Base-by-base conservation (phyloP, 1,284 basidiomycete genomes). In the Cutaneotrichosporon sp. region DNA sequence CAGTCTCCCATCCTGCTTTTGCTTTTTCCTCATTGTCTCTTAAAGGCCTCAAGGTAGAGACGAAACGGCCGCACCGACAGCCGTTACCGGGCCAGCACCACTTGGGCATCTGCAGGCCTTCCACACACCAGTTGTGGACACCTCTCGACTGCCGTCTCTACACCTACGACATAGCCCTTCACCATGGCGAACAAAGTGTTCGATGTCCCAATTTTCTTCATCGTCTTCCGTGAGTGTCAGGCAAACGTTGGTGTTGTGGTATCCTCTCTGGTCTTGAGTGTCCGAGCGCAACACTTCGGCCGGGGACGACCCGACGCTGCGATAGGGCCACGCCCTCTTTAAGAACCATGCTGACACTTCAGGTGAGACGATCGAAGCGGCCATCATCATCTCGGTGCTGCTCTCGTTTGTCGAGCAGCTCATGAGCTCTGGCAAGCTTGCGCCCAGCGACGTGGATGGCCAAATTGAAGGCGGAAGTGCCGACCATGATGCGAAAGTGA, bases 331-430 rank as follows among this genome's bases (percentile, higher is more conserved):
- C 10, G 26, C 26, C 26, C 26, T 10, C 26, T 10, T 5, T 30
- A 30, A 30, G 22, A 14, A 12, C 33, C 22, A 14, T 21, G 20
- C 52, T 54, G 13, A 54, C 42, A 4, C 7, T 8, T 18, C 53
- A 70, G 69, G 71, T 55, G 74, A 76, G 68, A 76, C 67, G 52
- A 68, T 76, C 47, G 74, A 76, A 61, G 74, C 74, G 1, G 68
- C 67, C 30, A 74, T 76, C 62, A 76, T 76, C 60, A 64, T 76
- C 55, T 74, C 70, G 42, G 74, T 77, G 17, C 67, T 77, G 48
- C 69, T 77, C 51, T 75, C 74, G 38, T 77, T 77, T 52, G 74
- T 75, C 39, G 74, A 77, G 59, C 75, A 77, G 67, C 62, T 77
- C 35, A 76, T 76, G 74, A 56, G 52, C 34, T 67, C 68, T 14